These are phyloP conservation scores for Debaryomyces singareniensis DNA, from an alignment of 1,139 yeast genomes.

Conservation along the genomic window DNA sequence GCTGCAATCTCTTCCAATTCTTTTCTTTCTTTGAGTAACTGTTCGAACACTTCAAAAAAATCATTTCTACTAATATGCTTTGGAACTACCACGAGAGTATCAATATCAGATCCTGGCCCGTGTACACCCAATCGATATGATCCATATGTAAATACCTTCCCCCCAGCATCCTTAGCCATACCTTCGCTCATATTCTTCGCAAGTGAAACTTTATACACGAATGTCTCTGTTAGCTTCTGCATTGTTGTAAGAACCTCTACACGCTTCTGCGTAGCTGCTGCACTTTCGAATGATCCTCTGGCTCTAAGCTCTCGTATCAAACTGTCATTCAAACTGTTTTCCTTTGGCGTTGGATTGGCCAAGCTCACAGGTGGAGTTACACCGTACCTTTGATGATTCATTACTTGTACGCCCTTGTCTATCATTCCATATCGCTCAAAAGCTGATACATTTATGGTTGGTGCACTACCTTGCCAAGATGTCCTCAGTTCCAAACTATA, in stretches of 20 bases:
- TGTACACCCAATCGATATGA: conserved; percentile 92
- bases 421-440: no score
- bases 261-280: conserved; percentile 71
- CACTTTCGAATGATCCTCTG: conserved; percentile 89
- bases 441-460: no score
- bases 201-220: conserved; percentile 75
- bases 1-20: conserved; percentile 87
- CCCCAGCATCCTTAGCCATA: conserved; percentile 96
- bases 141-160: conserved; percentile 91
- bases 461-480: no score
- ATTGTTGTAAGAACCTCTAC: conserved; percentile 63
- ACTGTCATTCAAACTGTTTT: conserved; percentile 65
- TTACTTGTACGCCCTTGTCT: no score
- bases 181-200: conserved; percentile 92
- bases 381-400: conserved; percentile 47
- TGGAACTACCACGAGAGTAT: conserved; percentile 91
- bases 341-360: conserved; percentile 79
- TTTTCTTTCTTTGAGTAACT: conserved; percentile 57
- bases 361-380: conserved; percentile 87
- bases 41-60: conserved; percentile 75
- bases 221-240: conserved; percentile 70
- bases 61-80: conserved; percentile 90
- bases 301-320: conserved; percentile 72
- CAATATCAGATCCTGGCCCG: conserved; percentile 98
- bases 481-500: no score